Percentiles rank a stretch among this genome's conserved stretches.
Evolutionary conservation across 805 yeast genomes (phyloP).

Genomic region (Metschnikowia gelsemii): DNA sequence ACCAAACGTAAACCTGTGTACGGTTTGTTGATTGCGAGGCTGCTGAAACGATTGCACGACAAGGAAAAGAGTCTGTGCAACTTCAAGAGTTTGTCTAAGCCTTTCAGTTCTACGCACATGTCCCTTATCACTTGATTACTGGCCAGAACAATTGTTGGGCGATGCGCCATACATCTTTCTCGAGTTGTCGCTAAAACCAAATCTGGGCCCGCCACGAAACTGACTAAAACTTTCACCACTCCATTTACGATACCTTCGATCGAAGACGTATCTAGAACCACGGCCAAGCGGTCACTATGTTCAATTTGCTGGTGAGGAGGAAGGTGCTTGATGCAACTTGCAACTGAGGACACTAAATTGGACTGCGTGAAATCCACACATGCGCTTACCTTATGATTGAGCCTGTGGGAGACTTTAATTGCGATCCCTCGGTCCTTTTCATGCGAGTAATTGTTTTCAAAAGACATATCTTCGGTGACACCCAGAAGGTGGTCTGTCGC

Average conservation of each 20-base stretch:
- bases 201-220: conserved; percentile 35
- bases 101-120: conserved; percentile 17
- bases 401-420: conserved; percentile 24
- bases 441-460: conserved; percentile 31
- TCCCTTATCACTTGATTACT: conserved; percentile 17
- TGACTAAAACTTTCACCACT: conserved; percentile 40
- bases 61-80: conserved; percentile 43
- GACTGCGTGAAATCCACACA: conserved; percentile 45
- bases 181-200: conserved; percentile 21
- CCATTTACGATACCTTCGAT: conserved; percentile 29
- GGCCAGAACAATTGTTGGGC: conserved; percentile 16
- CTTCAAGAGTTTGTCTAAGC: conserved; percentile 24
- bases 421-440: conserved; percentile 41
- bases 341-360: conserved; percentile 52
- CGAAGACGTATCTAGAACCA: conserved; percentile 21
- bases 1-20: conserved; percentile 39
- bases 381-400: conserved; percentile 18
- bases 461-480: conserved; percentile 16
- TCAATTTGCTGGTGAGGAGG: conserved; percentile 38
- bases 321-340: conserved; percentile 51
- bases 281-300: conserved; percentile 26
- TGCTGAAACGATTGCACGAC: conserved; percentile 50
- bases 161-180: conserved; percentile 16
- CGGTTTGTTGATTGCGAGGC: conserved; percentile 14
- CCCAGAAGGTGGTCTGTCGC: too few relatives aligned